These are phyloP conservation scores for Debaryomyces psychrophilus DNA, from an alignment of 1,139 yeast species.

Conservation along the genomic window DNA sequence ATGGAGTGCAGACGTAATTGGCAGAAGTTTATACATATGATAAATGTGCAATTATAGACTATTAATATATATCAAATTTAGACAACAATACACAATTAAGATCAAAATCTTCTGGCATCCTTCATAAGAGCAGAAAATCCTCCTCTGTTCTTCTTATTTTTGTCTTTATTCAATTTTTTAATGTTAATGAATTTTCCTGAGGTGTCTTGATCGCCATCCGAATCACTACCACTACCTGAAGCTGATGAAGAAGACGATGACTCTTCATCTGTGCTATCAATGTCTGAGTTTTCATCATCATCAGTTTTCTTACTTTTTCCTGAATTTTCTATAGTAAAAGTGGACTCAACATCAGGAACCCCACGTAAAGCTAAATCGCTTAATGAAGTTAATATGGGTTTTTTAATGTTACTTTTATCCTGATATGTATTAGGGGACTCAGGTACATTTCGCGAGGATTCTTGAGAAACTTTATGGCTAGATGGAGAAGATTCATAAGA, in stretches of 20 bases:
- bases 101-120: slow-evolving; percentile 40
- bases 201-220: slow-evolving; percentile 18
- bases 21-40: slow-evolving; percentile 19
- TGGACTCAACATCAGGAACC: slow-evolving; percentile 56
- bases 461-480: neutral
- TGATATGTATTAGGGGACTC: slow-evolving; percentile 23
- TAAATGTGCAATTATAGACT: neutral
- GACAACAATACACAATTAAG: neutral
- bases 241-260: slow-evolving; percentile 17
- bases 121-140: slow-evolving; percentile 58
- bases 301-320: slow-evolving; percentile 5
- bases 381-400: slow-evolving; percentile 50
- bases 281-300: slow-evolving; percentile 9
- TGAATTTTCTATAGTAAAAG: neutral
- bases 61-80: neutral
- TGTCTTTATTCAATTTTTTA: slow-evolving; percentile 34
- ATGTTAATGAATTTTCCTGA: slow-evolving; percentile 18
- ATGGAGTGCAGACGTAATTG: slow-evolving; percentile 33
- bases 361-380: slow-evolving; percentile 62
- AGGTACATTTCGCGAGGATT: neutral
- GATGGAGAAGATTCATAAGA: neutral
- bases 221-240: slow-evolving; percentile 22
- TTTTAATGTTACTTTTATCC: slow-evolving; percentile 17
- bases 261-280: slow-evolving; percentile 5
- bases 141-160: slow-evolving; percentile 26